Base-by-base conservation (phyloP, 345 rosid species). In the Theobroma cacao region DNA sequence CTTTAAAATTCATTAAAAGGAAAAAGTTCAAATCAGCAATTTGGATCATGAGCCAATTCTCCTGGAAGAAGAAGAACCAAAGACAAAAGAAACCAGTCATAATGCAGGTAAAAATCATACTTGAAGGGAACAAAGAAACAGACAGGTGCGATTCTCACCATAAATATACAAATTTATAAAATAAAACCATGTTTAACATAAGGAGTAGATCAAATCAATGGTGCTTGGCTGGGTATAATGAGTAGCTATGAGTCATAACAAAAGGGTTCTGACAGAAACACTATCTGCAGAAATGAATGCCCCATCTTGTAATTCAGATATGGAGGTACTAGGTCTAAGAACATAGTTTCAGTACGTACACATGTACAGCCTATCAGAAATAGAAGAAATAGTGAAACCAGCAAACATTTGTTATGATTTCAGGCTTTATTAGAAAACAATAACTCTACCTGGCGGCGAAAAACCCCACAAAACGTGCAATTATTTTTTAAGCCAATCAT, bases 381-480 rank as follows among this genome's bases (percentile, higher is more conserved):
- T 20, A 70, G 58, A 41, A 70, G 31, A 72, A 53, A 34, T 12
- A 22, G 22, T 3, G 45, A 55, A 72, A 53, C 63, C 30, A 36
- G 76, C 2, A 36, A 38, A 36, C 12, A 24, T 17, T 18, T 59
- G 18, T 4, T 9, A 56, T 24, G 36, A 22, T 15, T 64, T 41
- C 12, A 56, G 10, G 34, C 24, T 43, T 9, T n/a, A n/a, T 12
- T 15, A 74, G 48, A 56, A 74, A 26, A 15, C 55, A 22, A 11
- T 3, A 75, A 4, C 76, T 28, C 74, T 79, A 90, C 97, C 96
- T 95, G 99, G 20, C 97, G 91, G 36, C 98, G 96, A 78, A 93
- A 93, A 75, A 95, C 98, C 76, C 98, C 98, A 87, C 97, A 93
- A 80, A 93, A 95, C 0, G 98, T 93, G 88, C 99, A 95, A 71